Conservation (phyloP, 2,329 filamentous ascomycete genomes). For the Beauveria varroae region DNA sequence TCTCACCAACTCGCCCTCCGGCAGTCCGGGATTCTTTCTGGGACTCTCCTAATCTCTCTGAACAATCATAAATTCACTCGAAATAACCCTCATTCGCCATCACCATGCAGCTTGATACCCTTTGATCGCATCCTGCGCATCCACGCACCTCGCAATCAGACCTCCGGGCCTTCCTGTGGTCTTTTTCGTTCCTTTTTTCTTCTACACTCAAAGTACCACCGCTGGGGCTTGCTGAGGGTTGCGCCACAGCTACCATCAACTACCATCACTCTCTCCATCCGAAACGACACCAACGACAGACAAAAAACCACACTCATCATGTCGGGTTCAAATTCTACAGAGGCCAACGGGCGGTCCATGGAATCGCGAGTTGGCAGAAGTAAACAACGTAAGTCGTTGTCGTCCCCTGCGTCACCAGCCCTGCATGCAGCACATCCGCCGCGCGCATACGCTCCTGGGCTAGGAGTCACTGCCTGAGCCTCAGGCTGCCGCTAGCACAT, state of each 20-base stretch:
- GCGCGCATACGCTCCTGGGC: not conserved
- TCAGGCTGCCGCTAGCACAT: not conserved
- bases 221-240: not conserved
- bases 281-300: slow-evolving; percentile 9
- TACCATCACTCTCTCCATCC: not conserved
- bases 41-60: not conserved
- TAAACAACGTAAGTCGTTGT: slow-evolving; percentile 66
- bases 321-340: slow-evolving; percentile 29
- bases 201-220: not conserved
- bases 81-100: not conserved
- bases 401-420: slow-evolving; percentile 3
- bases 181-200: slow-evolving; percentile 1
- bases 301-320: slow-evolving; percentile 19
- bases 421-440: not conserved
- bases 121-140: slow-evolving; percentile 10
- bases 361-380: slow-evolving; percentile 68
- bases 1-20: slow-evolving; percentile 11
- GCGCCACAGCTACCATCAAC: not conserved
- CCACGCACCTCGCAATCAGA: slow-evolving; percentile 7
- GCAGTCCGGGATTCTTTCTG: slow-evolving; percentile 8
- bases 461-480: not conserved
- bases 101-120: slow-evolving; percentile 8
- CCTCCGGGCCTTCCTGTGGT: not conserved
- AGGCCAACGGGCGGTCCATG: slow-evolving; percentile 46
- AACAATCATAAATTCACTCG: not conserved